Evolutionary conservation across 805 yeast genomes (phyloP).

Genomic region (Lipomyces sp.): DNA sequence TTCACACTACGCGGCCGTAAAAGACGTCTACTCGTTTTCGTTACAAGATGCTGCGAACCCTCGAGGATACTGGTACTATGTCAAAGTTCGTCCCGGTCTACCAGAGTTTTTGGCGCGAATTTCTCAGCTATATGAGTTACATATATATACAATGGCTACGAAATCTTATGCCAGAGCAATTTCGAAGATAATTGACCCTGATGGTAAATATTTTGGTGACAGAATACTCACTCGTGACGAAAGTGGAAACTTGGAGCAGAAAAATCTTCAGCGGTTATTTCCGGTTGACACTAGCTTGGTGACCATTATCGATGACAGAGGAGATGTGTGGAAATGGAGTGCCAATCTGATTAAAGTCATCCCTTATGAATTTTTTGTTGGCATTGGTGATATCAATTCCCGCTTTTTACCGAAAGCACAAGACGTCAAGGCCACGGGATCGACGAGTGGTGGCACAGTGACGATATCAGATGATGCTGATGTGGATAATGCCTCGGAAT

Average conservation of each 20-base stretch:
- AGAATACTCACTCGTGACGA: constrained; percentile 92
- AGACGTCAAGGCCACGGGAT: constrained; percentile 16
- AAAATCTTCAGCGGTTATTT: constrained; percentile 82
- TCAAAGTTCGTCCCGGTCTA: constrained; percentile 88
- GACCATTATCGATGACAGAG: constrained; percentile 93
- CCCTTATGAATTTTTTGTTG: constrained; percentile 95
- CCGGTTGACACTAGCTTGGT: constrained; percentile 98
- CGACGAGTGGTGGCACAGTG: constrained; percentile 27
- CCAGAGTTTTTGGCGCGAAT: constrained; percentile 69
- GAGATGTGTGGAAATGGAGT: constrained; percentile 99
- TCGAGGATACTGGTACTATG: constrained; percentile 71
- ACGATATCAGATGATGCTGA: constrained; percentile 21
- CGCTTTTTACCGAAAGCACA: constrained; percentile 81
- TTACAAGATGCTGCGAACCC: constrained; percentile 66
- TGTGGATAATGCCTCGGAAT: not conserved
- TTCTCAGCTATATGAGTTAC: constrained; percentile 77
- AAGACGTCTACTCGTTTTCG: constrained; percentile 77
- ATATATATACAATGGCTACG: constrained; percentile 98
- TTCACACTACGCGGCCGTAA: constrained; percentile 82
- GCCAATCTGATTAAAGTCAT: constrained; percentile 87
- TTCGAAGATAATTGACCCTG: constrained; percentile 90
- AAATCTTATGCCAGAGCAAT: constrained; percentile 88
- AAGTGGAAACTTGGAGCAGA: constrained; percentile 88
- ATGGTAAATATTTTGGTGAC: constrained; percentile 84
- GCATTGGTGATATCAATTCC: constrained; percentile 96